Base-by-base conservation (phyloP, 495 filamentous ascomycete species). In the Entonaema liquescens region DNA sequence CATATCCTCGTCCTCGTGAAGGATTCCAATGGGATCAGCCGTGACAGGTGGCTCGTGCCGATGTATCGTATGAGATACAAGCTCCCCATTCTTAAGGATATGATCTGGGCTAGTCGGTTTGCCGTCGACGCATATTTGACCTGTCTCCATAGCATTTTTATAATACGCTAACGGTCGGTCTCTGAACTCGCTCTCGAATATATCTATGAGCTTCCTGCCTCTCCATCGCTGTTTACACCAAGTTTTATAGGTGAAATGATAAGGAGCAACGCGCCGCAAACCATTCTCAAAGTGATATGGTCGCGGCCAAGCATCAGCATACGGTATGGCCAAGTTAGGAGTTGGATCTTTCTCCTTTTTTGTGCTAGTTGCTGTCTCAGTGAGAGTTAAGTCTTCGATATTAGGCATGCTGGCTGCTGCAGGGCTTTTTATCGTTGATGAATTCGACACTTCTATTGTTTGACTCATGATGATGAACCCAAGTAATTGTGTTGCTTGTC, bases 31-130 rank as follows among this genome's bases (percentile, higher is more conserved):
- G 0, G 91, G 86, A 12, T 90, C 82, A n/a, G 86, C 88, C 2
- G 91, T 92, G 25, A 97, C 91, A 5, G 95, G 95, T 2, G 95
- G 96, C 78, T 99, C 95, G 76, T 99, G 95, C 36, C 95, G 92
- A 78, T 99, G 95, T 59, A 95, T 86, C 5, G 94, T 98, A 78
- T 99, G 95, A 5, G 91, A 93, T 44, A 99, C 90, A 44, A 97
- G 83, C 65, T 97, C 91, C 79, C 89, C 79, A 80, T 84, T 75
- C 75, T 78, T 73, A 47, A 83, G 69, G 28, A 83, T 61, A 55
- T 86, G 79, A 13, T 79, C 71, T 40, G 89, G 84, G 13, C 83
- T 68, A 53, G 91, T 77, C 38, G 71, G 77, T 75, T 92, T 89
- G 31, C 91, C 91, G 74, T 94, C 92, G 40, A 97, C 84, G 11